Conservation (phyloP, 352 stramenopile species). For the Plasmopara viticola region DNA sequence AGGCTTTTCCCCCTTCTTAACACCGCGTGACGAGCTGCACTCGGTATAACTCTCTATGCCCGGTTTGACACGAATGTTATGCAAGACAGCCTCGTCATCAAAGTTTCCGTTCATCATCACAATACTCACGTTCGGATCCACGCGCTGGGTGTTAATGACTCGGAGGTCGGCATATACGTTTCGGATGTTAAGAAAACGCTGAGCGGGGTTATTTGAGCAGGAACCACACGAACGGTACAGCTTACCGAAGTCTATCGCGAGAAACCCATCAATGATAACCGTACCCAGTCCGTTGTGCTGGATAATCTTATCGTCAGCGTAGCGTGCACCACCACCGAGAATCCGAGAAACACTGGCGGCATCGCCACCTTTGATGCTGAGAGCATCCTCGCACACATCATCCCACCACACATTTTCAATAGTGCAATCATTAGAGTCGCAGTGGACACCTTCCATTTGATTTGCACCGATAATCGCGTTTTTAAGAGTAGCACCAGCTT, state of each 20-base stretch:
- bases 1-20: constrained; percentile 14
- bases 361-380: constrained; percentile 35
- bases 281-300: constrained; percentile 35
- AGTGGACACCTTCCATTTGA: constrained; percentile 31
- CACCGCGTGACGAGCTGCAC: constrained; percentile 1
- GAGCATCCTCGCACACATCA: constrained; percentile 29
- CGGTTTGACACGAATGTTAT: constrained; percentile 30
- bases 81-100: constrained; percentile 26
- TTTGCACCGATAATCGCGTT: constrained; percentile 56
- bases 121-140: constrained; percentile 33
- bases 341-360: constrained; percentile 27
- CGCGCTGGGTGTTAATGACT: constrained; percentile 27
- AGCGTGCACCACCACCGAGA: constrained; percentile 33
- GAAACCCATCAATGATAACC: constrained; percentile 23
- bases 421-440: constrained; percentile 18
- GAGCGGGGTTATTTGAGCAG: neutral
- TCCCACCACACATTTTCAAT: constrained; percentile 25
- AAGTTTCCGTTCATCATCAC: constrained; percentile 46
- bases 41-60: constrained; percentile 13
- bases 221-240: constrained; percentile 17
- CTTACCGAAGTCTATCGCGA: constrained; percentile 16
- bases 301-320: constrained; percentile 49
- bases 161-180: constrained; percentile 29
- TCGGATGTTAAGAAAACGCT: constrained; percentile 32
- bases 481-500: constrained; percentile 38